Percentiles rank a stretch among this genome's conserved stretches.
Evolutionary conservation across 495 filamentous ascomycete species (phyloP).

Genomic region (Neurospora sp.): DNA sequence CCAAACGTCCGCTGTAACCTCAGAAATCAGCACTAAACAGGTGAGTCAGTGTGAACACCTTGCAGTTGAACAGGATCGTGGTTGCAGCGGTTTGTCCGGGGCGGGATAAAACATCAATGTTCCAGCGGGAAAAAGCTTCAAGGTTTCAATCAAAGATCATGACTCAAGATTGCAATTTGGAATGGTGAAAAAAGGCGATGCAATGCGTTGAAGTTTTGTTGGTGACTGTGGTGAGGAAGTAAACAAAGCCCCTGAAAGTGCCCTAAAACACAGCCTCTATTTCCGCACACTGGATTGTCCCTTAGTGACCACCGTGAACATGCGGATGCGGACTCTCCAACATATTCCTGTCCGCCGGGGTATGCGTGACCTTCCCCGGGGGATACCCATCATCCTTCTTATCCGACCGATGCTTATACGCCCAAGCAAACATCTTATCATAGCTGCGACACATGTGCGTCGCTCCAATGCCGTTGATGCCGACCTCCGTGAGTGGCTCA

Average conservation of each 20-base stretch:
- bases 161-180: not conserved
- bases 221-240: not conserved
- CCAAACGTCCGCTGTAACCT: not conserved
- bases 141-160: not conserved
- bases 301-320: not conserved
- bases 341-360: not conserved
- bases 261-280: not conserved
- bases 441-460: slow-evolving; percentile 5
- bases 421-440: slow-evolving; percentile 3
- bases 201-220: not conserved
- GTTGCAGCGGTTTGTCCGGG: not conserved
- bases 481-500: not conserved
- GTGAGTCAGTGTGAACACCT: not conserved
- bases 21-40: not conserved
- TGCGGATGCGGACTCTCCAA: not conserved
- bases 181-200: not conserved
- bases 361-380: not conserved
- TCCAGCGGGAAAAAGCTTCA: not conserved
- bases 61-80: not conserved
- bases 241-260: not conserved
- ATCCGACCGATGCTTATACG: not conserved
- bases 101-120: too few species aligned
- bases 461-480: slow-evolving; percentile 1
- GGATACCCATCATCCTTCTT: slow-evolving; percentile 1
- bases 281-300: not conserved